Evolutionary conservation across 768 basidiomycete species (phyloP).

Genomic region (Solioccasus polychromus): DNA sequence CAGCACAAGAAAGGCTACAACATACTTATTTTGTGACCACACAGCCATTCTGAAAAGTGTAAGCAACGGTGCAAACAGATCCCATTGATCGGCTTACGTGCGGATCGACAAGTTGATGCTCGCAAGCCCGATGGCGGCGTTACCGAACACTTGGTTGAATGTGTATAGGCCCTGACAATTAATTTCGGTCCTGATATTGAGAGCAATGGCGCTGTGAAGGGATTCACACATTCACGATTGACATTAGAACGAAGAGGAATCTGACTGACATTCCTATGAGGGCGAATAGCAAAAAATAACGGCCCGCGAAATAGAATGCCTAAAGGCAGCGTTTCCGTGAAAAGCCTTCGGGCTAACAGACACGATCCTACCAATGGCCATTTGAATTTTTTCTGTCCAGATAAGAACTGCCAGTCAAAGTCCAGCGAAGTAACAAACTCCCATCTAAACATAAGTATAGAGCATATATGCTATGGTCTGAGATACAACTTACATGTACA

Average conservation of each 20-base stretch:
- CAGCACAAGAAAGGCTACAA: conserved; percentile 48
- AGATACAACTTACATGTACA: conserved; percentile 52
- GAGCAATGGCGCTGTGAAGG: conserved; percentile 45
- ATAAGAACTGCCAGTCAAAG: conserved; percentile 64
- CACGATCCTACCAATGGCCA: conserved; percentile 58
- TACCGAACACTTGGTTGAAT: conserved; percentile 64
- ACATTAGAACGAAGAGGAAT: background rate
- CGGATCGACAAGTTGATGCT: conserved; percentile 68
- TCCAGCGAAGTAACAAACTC: conserved; percentile 60
- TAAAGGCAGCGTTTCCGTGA: conserved; percentile 20
- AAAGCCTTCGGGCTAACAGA: background rate
- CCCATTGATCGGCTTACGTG: conserved; percentile 44
- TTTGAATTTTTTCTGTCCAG: conserved; percentile 52
- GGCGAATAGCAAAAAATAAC: conserved; percentile 63
- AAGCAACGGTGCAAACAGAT: background rate
- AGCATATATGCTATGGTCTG: conserved; percentile 6
- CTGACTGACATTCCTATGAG: conserved; percentile 63
- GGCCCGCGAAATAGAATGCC: conserved; percentile 69
- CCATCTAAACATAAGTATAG: conserved; percentile 44
- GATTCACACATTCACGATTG: conserved; percentile 1
- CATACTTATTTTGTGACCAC: conserved; percentile 57
- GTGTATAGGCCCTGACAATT: conserved; percentile 70
- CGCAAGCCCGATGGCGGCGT: conserved; percentile 64
- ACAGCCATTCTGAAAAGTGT: conserved; percentile 55
- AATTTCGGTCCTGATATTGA: conserved; percentile 57